Base-by-base conservation (phyloP, 1,284 basidiomycete genomes). In the Tilletia setariae region DNA sequence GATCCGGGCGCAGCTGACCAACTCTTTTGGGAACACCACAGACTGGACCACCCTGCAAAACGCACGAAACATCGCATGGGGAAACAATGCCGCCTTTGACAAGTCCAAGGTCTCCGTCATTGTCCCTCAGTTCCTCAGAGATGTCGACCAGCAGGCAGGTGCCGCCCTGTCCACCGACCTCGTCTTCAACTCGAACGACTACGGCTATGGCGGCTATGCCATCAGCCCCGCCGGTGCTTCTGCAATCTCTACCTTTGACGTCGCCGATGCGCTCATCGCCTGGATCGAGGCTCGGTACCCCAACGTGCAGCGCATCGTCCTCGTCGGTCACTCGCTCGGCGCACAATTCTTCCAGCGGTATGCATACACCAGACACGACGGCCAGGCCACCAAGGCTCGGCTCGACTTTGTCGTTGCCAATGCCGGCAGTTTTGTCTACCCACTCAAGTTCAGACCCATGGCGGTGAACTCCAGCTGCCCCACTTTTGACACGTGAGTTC, bases 41-140 rank as follows among this genome's bases (percentile, higher is more conserved):
- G n/a, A 59, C 53, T 59, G 21, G 23, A 59, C 53, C 53, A 59
- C 25, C 23, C 53, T 59, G 16, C 23, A 15, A 21, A 59, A 59
- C 8, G 32, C 53, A 7, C 53, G 53, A 6, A 59, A 59, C 53
- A 59, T 28, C 15, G 53, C 53, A 30, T 59, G 53, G 53, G 53
- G 53, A 8, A 59, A 59, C 53, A 59, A 59, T 44, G 63, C 63
- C n/a, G 63, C 19, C 13, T 44, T 64, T 30, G 63, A 64, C n/a
- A 49, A 64, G 63, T 25, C 15, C 40, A 46, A 49, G 23, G 43
- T 64, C 23, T 42, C 63, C 19, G 23, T 64, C 23, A n/a, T 64
- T 19, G 15, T 44, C 2, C 32, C 63, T 1, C 63, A 64, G 21
- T 47, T 44, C 43, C 35, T 64, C 16, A 19, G 43, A 42, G 9